phyloP scores from a whole-genome alignment of 306 rosid genomes.

The Malus domestica region DNA sequence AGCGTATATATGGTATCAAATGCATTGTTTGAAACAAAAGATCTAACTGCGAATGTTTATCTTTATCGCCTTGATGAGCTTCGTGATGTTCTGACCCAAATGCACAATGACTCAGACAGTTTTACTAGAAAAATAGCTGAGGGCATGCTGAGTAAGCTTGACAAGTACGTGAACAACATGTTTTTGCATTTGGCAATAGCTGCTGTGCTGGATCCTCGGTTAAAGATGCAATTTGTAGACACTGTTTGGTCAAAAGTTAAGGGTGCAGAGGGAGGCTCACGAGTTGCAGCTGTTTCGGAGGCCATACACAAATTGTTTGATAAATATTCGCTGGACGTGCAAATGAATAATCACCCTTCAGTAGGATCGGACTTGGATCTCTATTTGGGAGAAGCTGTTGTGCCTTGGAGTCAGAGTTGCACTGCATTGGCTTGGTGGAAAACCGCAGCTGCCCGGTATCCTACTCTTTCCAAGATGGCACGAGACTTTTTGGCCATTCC shows the following conservation, averaged over 20 bases:
- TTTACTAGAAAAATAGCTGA: not conserved
- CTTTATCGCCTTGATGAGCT: slow-evolving; percentile 4
- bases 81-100: not conserved
- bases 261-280: not conserved
- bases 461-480: slow-evolving; percentile 5
- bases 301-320: not conserved
- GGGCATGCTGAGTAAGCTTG: not conserved
- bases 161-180: slow-evolving; percentile 4
- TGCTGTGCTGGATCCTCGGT: slow-evolving; percentile 11
- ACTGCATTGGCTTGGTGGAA: slow-evolving; percentile 4
- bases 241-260: not conserved
- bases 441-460: not conserved
- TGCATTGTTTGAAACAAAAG: not conserved
- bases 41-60: not conserved
- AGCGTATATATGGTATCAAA: slow-evolving; percentile 3
- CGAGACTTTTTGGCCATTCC: slow-evolving; percentile 7
- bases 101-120: not conserved
- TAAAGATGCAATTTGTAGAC: slow-evolving; percentile 8
- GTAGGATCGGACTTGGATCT: not conserved
- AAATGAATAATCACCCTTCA: not conserved
- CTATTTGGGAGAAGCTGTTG: slow-evolving; percentile 6
- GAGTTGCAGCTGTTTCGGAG: not conserved
- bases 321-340: not conserved
- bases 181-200: slow-evolving; percentile 8
- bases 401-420: slow-evolving; percentile 4